These are phyloP conservation scores for Neurospora cerealis DNA, from an alignment of 495 filamentous ascomycete genomes.

Conservation along the genomic window DNA sequence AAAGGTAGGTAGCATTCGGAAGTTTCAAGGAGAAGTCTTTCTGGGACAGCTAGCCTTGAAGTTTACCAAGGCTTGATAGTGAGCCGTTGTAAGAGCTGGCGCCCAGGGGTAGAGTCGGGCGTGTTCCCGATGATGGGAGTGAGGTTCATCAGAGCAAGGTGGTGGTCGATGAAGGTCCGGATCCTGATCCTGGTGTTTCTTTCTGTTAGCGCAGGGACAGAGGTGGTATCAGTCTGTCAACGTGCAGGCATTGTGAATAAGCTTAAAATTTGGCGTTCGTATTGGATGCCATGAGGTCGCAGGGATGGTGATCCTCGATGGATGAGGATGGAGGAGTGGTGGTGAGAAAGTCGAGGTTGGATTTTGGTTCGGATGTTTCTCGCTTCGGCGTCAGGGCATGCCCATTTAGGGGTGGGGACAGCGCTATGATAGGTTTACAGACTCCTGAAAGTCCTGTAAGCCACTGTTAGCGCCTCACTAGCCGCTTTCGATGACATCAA, in stretches of 20 bases:
- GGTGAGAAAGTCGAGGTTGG: not conserved
- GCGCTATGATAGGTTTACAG: not conserved
- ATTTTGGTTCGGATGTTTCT: constrained; percentile 14
- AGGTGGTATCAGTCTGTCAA: not conserved
- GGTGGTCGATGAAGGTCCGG: not conserved
- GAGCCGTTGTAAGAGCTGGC: not conserved
- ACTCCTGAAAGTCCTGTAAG: constrained; percentile 12
- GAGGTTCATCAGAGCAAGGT: not conserved
- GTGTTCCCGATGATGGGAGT: not conserved
- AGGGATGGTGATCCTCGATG: not conserved
- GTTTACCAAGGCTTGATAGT: not conserved
- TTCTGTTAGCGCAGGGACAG: not conserved
- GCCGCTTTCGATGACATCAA: constrained; percentile 17
- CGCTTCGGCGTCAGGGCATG: constrained; percentile 15
- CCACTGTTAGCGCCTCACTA: constrained; percentile 18
- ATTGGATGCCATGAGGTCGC: not conserved
- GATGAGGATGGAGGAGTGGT: not conserved
- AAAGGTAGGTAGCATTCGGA: not conserved
- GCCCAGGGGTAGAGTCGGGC: not conserved
- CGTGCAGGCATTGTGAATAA: not conserved
- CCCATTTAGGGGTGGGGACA: not conserved
- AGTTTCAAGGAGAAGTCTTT: not conserved
- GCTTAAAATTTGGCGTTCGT: not conserved
- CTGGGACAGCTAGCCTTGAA: not conserved
- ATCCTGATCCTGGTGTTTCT: not conserved